phyloP scores from a whole-genome alignment of 1,139 yeast genomes.

The Scheffersomyces segobiensis region DNA sequence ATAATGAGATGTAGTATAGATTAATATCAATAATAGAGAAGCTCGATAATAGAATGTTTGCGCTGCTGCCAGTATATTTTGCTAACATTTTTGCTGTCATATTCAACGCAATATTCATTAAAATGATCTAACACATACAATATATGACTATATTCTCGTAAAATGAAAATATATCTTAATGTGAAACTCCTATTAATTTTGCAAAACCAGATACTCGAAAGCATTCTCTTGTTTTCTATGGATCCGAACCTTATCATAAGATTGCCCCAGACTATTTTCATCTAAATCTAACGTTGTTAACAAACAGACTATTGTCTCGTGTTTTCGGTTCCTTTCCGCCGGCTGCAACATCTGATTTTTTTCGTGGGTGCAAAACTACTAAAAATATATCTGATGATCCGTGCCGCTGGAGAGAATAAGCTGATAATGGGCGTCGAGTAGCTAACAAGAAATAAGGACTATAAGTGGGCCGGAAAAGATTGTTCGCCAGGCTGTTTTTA shows the following conservation, averaged over 20 bases:
- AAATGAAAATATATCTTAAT: neutral
- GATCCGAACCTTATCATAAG: neutral
- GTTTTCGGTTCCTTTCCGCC: neutral
- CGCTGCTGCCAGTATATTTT: too few species aligned
- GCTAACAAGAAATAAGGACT: neutral
- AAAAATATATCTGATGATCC: neutral
- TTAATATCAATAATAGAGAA: too few species aligned
- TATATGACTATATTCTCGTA: neutral
- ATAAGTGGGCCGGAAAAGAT: neutral
- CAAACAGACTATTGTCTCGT: neutral
- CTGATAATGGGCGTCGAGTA: neutral
- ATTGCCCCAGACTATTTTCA: neutral
- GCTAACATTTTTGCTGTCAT: too few species aligned
- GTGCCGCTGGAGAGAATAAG: neutral
- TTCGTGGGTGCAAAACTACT: neutral
- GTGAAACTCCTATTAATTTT: neutral
- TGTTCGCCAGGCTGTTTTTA: too few species aligned
- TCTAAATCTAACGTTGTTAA: neutral
- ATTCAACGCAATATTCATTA: neutral
- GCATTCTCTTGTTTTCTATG: neutral
- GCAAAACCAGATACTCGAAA: neutral
- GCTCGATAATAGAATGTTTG: too few species aligned
- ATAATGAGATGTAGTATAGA: neutral
- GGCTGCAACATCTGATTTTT: neutral
- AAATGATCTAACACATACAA: neutral